phyloP scores from a whole-genome alignment of 768 basidiomycete species.

The Lactarius vividus region DNA sequence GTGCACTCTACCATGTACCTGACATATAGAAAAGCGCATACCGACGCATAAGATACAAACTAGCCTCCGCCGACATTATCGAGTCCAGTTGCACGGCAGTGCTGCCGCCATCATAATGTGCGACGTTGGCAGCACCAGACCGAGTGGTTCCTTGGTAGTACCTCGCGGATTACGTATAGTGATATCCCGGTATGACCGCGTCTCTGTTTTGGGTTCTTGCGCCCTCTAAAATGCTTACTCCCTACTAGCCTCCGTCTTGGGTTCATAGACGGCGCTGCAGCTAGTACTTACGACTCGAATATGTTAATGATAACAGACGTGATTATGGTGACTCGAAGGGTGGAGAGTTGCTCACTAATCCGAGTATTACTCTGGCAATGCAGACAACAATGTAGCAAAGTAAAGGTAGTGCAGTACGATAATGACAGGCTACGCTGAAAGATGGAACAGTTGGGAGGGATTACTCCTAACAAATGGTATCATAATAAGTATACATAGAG shows the following conservation, averaged over 20 bases:
- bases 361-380: constrained; percentile 8
- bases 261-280: neutral
- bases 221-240: neutral
- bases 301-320: neutral
- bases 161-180: neutral
- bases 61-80: too few relatives aligned
- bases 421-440: constrained; percentile 15
- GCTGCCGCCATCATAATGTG: too few relatives aligned
- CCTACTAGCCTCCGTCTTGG: too few relatives aligned
- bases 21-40: too few relatives aligned
- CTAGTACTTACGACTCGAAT: neutral
- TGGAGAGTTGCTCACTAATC: neutral
- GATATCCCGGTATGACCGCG: neutral
- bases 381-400: constrained; percentile 17
- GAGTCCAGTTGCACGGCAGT: too few relatives aligned
- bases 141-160: neutral
- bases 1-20: too few relatives aligned
- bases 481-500: constrained; percentile 25
- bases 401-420: constrained; percentile 17
- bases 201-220: neutral
- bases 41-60: too few relatives aligned
- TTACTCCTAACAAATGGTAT: constrained; percentile 13
- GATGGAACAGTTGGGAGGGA: constrained; percentile 13
- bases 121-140: too few relatives aligned
- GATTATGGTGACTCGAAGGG: neutral